These are phyloP conservation scores for Hemileccinum rubropunctum DNA, from an alignment of 768 basidiomycete species.

Conservation along the genomic window DNA sequence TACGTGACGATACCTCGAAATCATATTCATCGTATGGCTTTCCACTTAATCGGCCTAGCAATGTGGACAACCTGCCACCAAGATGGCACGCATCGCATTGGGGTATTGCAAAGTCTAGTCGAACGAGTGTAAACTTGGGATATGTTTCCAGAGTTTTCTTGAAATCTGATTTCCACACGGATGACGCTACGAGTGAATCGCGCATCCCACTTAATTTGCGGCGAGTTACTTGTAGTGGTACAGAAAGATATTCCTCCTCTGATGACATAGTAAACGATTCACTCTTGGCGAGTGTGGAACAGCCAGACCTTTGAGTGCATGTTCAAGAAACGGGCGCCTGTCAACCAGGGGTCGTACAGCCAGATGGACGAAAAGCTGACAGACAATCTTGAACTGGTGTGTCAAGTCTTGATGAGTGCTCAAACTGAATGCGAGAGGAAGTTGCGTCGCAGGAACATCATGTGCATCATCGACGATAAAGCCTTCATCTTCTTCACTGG, in stretches of 20 bases:
- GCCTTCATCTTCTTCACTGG: constrained; percentile 26
- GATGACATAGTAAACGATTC: neutral
- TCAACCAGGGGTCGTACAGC: constrained; percentile 56
- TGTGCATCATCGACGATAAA: constrained; percentile 62
- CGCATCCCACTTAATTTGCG: constrained; percentile 67
- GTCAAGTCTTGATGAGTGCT: constrained; percentile 69
- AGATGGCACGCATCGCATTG: constrained; percentile 84
- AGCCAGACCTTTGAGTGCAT: constrained; percentile 44
- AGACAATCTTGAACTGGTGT: constrained; percentile 84
- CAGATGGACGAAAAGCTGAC: constrained; percentile 84
- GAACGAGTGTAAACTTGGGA: constrained; percentile 57
- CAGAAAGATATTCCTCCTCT: constrained; percentile 71
- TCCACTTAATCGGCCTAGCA: constrained; percentile 62
- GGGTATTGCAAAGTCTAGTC: constrained; percentile 54
- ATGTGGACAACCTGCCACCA: constrained; percentile 63
- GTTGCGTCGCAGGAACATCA: constrained; percentile 36
- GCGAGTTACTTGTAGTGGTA: constrained; percentile 63
- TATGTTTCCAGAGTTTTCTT: constrained; percentile 61
- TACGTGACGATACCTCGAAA: constrained; percentile 49
- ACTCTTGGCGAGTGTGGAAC: neutral
- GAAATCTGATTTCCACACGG: constrained; percentile 75
- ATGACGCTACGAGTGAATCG: constrained; percentile 80
- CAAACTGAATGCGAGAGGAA: constrained; percentile 84
- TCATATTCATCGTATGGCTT: constrained; percentile 67
- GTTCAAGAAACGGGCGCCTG: constrained; percentile 55